Conservation (phyloP, 1,284 basidiomycete genomes). For the Apiotrichum laibachii region DNA sequence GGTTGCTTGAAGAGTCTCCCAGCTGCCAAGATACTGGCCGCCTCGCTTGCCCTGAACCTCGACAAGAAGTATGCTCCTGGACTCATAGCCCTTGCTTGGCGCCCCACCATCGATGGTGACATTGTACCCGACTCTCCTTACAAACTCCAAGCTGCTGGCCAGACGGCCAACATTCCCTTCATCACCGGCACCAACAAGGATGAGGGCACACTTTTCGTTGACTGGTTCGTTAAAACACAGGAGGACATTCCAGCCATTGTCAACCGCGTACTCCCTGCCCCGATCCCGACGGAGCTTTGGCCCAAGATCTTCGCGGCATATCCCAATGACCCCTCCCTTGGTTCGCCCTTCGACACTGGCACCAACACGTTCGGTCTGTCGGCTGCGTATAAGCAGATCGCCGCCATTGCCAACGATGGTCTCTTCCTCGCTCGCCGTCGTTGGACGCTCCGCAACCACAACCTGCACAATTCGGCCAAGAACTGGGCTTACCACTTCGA, state of each 20-base stretch:
- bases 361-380: slow-evolving; percentile 39
- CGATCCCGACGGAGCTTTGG: slow-evolving; percentile 17
- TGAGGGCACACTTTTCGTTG: slow-evolving; percentile 26
- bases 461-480: slow-evolving; percentile 23
- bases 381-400: slow-evolving; percentile 29
- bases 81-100: slow-evolving; percentile 1
- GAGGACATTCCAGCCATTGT: slow-evolving; percentile 11
- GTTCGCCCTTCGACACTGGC: slow-evolving; percentile 44
- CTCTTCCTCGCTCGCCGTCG: slow-evolving; percentile 36
- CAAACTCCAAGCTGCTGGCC: slow-evolving; percentile 19
- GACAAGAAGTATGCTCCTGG: neutral
- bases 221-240: neutral
- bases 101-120: slow-evolving; percentile 26
- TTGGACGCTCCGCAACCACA: slow-evolving; percentile 32
- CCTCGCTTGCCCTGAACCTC: neutral
- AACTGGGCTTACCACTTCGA: slow-evolving; percentile 43
- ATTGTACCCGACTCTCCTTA: slow-evolving; percentile 23
- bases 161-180: slow-evolving; percentile 29
- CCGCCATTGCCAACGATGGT: slow-evolving; percentile 36
- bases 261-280: slow-evolving; percentile 22
- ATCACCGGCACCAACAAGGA: slow-evolving; percentile 30
- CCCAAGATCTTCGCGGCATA: slow-evolving; percentile 30
- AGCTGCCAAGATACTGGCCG: slow-evolving; percentile 33
- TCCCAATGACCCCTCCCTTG: slow-evolving; percentile 30
- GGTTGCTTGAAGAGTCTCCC: slow-evolving; percentile 40